Evolutionary conservation across 495 filamentous ascomycete genomes (phyloP), one percentile per base, ranked within the genome.

Genomic region (Pyrenula massariospora): DNA sequence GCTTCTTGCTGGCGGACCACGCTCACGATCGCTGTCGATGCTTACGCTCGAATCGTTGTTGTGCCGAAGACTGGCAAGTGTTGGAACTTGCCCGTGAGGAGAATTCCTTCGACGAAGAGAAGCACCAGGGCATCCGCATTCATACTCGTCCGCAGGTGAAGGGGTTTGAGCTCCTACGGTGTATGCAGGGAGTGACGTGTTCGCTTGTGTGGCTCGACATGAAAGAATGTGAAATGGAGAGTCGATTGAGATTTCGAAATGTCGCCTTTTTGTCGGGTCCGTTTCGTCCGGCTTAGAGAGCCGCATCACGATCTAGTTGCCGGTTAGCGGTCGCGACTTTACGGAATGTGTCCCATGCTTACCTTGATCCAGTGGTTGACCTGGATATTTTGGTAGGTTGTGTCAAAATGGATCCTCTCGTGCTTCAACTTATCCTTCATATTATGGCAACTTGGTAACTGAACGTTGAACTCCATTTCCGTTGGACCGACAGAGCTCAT

Each of bases 341-440:
- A 52, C 36, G 36, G n/a, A 21, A 54, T 19, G 1, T 24, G 15
- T 20, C 15, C 25, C 12, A 24, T 21, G 11, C 61, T 53, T 81
- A 94, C 93, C 84, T 98, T 98, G 64, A 98, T 96, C 93, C 94
- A 97, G 66, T 98, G 93, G 63, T 91, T 90, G 52, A 98, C 91
- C 63, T 95, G 89, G 48, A 95, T 95, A 56, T 95, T 93, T 68
- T 88, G 86, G 76, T 91, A 97, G 15, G 93, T 96, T 52, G 91
- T 96, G 62, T 97, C 91, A 58, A 93, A 95, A 67, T 95, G 88
- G 52, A 98, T 69, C 56, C 83, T 81, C 47, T 88, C 75, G 24
- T 65, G 64, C 65, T 85, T 85, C 59, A 94, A 89, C 53, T 85
- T 85, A 24, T 86, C 84, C 61, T 68, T 77, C 87, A 95, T 95